Evolutionary conservation across 768 basidiomycete genomes (phyloP).

Genomic region (Tremella mesenterica): DNA sequence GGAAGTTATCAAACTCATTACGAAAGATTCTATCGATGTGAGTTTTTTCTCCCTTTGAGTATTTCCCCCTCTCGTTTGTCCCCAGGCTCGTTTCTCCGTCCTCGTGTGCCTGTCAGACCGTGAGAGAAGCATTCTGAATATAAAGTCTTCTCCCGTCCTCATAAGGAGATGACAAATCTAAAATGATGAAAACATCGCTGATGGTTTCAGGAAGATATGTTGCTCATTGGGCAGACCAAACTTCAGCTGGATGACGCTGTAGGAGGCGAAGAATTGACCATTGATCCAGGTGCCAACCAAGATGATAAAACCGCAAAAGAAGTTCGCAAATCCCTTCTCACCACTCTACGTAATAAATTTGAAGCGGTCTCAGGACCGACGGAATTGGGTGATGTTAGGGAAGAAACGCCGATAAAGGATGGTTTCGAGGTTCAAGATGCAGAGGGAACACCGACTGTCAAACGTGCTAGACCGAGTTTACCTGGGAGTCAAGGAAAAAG

Average conservation of each 20-base stretch:
- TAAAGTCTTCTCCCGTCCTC: no score
- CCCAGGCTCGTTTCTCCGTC: no score
- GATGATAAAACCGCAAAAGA: conserved; percentile 63
- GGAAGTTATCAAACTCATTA: conserved; percentile 87
- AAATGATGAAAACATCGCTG: no score
- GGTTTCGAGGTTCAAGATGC: background rate
- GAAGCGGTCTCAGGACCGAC: conserved; percentile 43
- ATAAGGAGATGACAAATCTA: background rate
- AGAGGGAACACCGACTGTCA: conserved; percentile 10
- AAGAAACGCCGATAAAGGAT: conserved; percentile 4
- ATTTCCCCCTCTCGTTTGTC: no score
- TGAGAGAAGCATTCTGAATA: no score
- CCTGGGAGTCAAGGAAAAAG: background rate
- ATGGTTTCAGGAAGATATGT: conserved; percentile 99
- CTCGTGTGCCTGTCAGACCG: no score
- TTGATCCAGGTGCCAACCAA: conserved; percentile 53
- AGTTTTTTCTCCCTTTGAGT: no score
- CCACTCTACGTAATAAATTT: conserved; percentile 70
- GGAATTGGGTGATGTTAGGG: conserved; percentile 1
- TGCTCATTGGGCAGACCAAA: conserved; percentile 78
- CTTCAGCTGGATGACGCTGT: conserved; percentile 88
- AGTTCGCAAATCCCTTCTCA: conserved; percentile 80
- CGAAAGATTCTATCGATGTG: conserved; percentile 82
- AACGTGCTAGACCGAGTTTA: conserved; percentile 21
- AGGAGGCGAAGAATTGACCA: conserved; percentile 58